Conservation (phyloP, 129 eudicot genomes). For the Lactuca sativa region DNA sequence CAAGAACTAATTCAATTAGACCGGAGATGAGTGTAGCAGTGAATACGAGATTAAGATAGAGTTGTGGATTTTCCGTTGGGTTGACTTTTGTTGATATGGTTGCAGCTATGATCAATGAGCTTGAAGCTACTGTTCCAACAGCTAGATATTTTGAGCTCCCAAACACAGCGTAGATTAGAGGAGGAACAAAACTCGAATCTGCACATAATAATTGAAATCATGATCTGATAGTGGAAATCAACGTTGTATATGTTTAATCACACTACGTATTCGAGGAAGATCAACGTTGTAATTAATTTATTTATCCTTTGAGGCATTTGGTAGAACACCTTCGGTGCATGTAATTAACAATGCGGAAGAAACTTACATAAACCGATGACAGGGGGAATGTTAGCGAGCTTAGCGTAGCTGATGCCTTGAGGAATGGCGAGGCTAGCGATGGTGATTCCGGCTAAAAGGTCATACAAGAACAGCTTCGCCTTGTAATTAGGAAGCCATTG, state of each 20-base stretch:
- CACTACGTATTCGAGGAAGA: not conserved
- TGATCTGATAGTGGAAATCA: not conserved
- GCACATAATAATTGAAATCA: not conserved
- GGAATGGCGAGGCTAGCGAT: slow-evolving; percentile 97
- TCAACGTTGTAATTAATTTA: not conserved
- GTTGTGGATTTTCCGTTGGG: slow-evolving; percentile 29
- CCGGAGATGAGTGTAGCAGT: slow-evolving; percentile 85
- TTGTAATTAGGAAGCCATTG: slow-evolving; percentile 75
- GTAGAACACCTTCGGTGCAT: not conserved
- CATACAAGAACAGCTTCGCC: slow-evolving; percentile 47
- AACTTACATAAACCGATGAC: slow-evolving; percentile 84
- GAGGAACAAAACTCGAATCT: slow-evolving; percentile 95
- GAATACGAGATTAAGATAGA: slow-evolving; percentile 62
- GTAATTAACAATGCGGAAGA: not conserved
- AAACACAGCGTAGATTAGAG: slow-evolving; percentile 62
- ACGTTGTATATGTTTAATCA: not conserved
- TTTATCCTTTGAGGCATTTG: not conserved
- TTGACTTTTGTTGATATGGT: slow-evolving; percentile 47
- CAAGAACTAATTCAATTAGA: slow-evolving; percentile 58
- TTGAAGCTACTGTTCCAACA: slow-evolving; percentile 90
- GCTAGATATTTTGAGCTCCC: slow-evolving; percentile 90
- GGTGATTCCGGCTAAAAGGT: slow-evolving; percentile 85
- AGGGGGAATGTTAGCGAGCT: slow-evolving; percentile 82
- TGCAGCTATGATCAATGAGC: slow-evolving; percentile 66
- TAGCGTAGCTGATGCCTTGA: slow-evolving; percentile 95